Evolutionary conservation across 2,329 filamentous ascomycete species (phyloP).

Genomic region (Coniochaeta sp.): DNA sequence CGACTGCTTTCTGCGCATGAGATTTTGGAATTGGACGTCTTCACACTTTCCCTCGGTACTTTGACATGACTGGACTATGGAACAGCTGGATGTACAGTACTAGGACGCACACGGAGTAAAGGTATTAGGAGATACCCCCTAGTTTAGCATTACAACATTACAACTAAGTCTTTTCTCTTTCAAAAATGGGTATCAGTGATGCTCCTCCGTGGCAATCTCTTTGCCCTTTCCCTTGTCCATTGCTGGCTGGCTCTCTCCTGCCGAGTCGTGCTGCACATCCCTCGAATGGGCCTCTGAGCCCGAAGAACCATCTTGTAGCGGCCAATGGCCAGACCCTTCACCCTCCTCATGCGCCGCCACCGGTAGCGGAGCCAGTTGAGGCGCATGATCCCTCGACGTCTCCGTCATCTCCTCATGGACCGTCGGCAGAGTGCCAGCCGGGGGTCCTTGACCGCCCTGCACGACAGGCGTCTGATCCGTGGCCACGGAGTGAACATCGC

Average conservation of each 20-base stretch:
- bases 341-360: background rate
- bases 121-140: background rate
- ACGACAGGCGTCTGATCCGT: background rate
- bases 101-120: background rate
- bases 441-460: background rate
- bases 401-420: background rate
- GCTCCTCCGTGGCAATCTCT: background rate
- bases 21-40: background rate
- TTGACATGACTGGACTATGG: background rate
- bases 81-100: background rate
- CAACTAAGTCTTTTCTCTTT: background rate
- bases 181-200: background rate
- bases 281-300: background rate
- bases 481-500: background rate
- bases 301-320: background rate
- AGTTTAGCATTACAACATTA: background rate
- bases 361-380: background rate
- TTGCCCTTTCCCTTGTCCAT: background rate
- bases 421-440: background rate
- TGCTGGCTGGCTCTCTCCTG: background rate
- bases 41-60: background rate
- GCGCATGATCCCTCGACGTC: background rate
- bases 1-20: background rate
- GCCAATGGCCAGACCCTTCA: background rate
- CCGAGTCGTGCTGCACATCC: background rate